Percentiles rank a stretch among this genome's conserved stretches.
Conservation (phyloP, 345 rosid species). For the Euclidium syriacum region DNA sequence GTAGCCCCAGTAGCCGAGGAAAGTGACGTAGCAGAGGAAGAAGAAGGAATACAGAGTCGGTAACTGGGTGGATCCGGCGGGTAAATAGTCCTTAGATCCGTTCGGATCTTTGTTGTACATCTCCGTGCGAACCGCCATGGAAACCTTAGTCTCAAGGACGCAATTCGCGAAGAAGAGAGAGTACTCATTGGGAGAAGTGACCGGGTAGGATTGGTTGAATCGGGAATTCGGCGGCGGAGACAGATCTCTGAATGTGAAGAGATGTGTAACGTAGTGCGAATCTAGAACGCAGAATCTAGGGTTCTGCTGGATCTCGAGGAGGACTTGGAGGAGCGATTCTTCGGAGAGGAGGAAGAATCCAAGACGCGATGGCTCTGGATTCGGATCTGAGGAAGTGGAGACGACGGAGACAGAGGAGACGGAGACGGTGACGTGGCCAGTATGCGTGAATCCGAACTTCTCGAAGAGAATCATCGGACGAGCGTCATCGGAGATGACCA, state of each 20-base stretch:
- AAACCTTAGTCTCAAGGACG: constrained; percentile 65
- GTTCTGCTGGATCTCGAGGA: constrained; percentile 77
- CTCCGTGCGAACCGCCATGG: constrained; percentile 79
- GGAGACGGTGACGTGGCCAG: constrained; percentile 64
- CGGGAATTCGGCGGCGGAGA: constrained; percentile 67
- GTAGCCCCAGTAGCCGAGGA: constrained; percentile 64
- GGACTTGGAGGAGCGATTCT: constrained; percentile 76
- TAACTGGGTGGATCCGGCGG: constrained; percentile 77
- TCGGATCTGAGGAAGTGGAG: constrained; percentile 41
- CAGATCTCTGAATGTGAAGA: constrained; percentile 80
- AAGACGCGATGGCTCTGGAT: constrained; percentile 56
- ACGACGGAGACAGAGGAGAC: constrained; percentile 64
- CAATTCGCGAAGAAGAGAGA: constrained; percentile 90
- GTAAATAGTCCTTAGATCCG: constrained; percentile 55
- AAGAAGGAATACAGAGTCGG: constrained; percentile 59
- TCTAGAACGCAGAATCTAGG: constrained; percentile 82
- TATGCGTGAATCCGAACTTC: constrained; percentile 85
- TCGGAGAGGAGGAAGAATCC: constrained; percentile 96
- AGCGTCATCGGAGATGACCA: constrained; percentile 52
- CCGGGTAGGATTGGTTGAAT: constrained; percentile 58
- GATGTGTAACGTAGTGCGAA: constrained; percentile 46
- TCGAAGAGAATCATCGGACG: constrained; percentile 96
- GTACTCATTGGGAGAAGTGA: constrained; percentile 73
- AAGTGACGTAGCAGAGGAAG: constrained; percentile 50
- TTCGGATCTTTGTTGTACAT: constrained; percentile 60